Percentiles rank a stretch among this genome's conserved stretches.
Evolutionary conservation across 768 basidiomycete species (phyloP).

Genomic region (Trametes sanguinea): DNA sequence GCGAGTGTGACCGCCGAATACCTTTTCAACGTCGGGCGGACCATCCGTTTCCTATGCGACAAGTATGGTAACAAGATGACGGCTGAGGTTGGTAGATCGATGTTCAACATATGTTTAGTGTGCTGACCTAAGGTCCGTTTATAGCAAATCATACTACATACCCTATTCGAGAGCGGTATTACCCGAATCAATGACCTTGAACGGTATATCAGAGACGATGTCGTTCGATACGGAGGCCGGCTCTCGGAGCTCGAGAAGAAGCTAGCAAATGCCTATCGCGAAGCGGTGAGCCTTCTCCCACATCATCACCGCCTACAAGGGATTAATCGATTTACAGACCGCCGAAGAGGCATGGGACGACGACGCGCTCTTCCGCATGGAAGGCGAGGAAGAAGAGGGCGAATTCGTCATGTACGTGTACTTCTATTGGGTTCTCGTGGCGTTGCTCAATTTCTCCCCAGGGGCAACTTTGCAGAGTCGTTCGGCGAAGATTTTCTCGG

Average conservation of each 20-base stretch:
- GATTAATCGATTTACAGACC: conserved; percentile 34
- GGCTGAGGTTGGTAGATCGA: conserved; percentile 62
- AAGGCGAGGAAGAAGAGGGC: conserved; percentile 65
- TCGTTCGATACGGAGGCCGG: conserved; percentile 77
- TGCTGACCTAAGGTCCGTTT: not conserved
- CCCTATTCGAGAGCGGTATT: conserved; percentile 86
- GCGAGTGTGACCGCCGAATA: conserved; percentile 79
- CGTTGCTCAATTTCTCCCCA: conserved; percentile 30
- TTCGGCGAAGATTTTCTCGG: conserved; percentile 95
- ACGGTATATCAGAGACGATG: conserved; percentile 85
- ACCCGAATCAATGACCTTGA: conserved; percentile 79
- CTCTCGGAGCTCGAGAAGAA: conserved; percentile 84
- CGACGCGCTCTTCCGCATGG: conserved; percentile 57
- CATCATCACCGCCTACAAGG: not conserved
- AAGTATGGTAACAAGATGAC: conserved; percentile 81
- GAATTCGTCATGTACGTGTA: conserved; percentile 63
- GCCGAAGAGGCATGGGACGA: conserved; percentile 55
- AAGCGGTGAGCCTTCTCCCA: conserved; percentile 52
- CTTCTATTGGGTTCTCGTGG: not conserved
- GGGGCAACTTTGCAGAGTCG: conserved; percentile 84
- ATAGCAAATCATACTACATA: conserved; percentile 94
- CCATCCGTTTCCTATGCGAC: conserved; percentile 79
- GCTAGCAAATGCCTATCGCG: conserved; percentile 78
- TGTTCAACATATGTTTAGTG: not conserved
- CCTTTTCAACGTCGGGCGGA: conserved; percentile 81